Conservation (phyloP, 306 rosid species). For the Erythrophleum fordii region DNA sequence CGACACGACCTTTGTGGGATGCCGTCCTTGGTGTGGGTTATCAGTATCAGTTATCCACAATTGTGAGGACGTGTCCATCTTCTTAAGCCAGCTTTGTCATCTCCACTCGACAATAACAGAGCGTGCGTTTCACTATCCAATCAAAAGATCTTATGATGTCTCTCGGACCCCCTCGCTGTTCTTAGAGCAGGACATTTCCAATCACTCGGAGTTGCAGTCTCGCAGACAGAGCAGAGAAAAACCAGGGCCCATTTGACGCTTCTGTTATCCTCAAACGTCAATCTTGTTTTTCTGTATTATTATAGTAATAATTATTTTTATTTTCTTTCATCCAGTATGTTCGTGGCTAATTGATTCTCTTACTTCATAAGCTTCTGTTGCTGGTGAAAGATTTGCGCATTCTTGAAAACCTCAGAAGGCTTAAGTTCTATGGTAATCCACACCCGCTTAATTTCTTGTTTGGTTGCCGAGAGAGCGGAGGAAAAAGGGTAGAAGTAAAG, state of each 20-base stretch:
- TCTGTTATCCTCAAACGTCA: not conserved
- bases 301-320: not conserved
- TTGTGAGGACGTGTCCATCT: conserved; percentile 7
- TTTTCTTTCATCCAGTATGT: not conserved
- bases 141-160: not conserved
- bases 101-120: not conserved
- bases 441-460: not conserved
- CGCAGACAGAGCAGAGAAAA: not conserved
- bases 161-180: not conserved
- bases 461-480: not conserved
- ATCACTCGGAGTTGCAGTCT: not conserved
- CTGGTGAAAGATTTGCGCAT: not conserved
- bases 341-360: not conserved
- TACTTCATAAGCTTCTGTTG: not conserved
- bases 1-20: not conserved
- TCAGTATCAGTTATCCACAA: conserved; percentile 24
- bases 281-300: not conserved
- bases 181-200: not conserved
- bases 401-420: conserved; percentile 1
- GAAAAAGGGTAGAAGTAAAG: not conserved
- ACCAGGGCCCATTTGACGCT: not conserved
- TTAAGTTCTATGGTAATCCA: not conserved
- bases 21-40: not conserved
- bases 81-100: not conserved
- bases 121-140: not conserved